Evolutionary conservation across 257 asterid genomes (phyloP).

Genomic region (Lycium barbarum): DNA sequence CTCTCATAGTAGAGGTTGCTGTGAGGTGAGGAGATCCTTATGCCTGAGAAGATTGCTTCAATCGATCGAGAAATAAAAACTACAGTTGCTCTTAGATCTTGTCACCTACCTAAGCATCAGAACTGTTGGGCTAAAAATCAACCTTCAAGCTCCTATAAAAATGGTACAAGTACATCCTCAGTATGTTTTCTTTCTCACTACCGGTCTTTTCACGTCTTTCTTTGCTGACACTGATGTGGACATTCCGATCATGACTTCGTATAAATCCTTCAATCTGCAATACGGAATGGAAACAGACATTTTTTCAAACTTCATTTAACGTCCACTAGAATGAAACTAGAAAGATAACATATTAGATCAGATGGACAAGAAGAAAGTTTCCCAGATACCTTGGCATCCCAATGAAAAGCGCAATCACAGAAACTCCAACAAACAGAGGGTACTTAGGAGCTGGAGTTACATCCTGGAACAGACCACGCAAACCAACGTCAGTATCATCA

Average conservation of each 20-base stretch:
- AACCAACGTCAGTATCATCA: neutral
- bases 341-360: neutral
- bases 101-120: slow-evolving; percentile 16
- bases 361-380: neutral
- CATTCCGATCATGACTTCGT: slow-evolving; percentile 56
- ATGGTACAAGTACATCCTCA: slow-evolving; percentile 37
- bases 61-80: neutral
- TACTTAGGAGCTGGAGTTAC: slow-evolving; percentile 86
- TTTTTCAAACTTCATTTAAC: neutral
- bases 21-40: neutral
- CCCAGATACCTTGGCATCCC: slow-evolving; percentile 81
- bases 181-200: slow-evolving; percentile 69
- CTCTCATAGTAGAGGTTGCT: neutral
- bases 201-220: slow-evolving; percentile 70
- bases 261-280: slow-evolving; percentile 75
- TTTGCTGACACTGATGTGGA: slow-evolving; percentile 53
- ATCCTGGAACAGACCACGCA: slow-evolving; percentile 53
- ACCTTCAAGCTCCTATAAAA: slow-evolving; percentile 9
- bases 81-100: neutral
- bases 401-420: slow-evolving; percentile 72
- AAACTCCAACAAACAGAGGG: slow-evolving; percentile 79
- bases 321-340: neutral
- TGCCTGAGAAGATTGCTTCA: slow-evolving; percentile 9
- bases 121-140: neutral
- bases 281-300: neutral